Evolutionary conservation across 805 yeast species (phyloP), one percentile per base, ranked within the genome.

Genomic region (Pichia membranifaciens): DNA sequence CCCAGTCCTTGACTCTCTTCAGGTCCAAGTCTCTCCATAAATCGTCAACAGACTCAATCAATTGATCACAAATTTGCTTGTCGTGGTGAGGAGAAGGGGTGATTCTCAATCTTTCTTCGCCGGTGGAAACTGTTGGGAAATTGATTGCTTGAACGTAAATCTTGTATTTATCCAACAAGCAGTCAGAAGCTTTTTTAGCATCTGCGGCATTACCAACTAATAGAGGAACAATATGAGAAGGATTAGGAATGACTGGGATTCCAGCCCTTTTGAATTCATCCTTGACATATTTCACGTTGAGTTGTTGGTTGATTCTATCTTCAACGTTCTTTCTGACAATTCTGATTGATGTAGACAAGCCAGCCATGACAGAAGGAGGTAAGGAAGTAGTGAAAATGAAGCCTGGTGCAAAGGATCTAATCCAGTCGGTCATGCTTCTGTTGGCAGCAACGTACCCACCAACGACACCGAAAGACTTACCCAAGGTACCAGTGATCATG

Each of bases 1-100:
- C 81, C 90, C 97, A 87, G 60, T 87, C 91, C 42, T 71, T 61
- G 41, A 82, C 81, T 63, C 93, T 82, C 66, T 82, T 81, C 64
- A 91, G 76, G 51, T 73, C 75, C 65, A 93, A 74, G 53, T 83
- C 84, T 37, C 71, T 73, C 72, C 91, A 93, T 21, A 90, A 87
- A 41, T 78, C 76, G 57, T 88, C 96, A 42, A 93, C 73, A 12
- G 97, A 88, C 10, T 70, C 78, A 46, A 93, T 74, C 57, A 93
- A 76, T 54, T 80, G 75, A 63, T 89, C 87, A 45, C 91, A 76
- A 43, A 87, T 73, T 48, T 82, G 86, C 49, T 80, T 74, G 17
- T 81, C 78, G 66, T 93, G 99, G 46, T 96, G 97, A 33, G 99
- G 99, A 37, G 99, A 90, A 47, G 99, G 98, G n/a, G 99, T 93